Evolutionary conservation across 2,329 filamentous ascomycete genomes (phyloP).

Genomic region (Zelopaecilomyces penicillatus): DNA sequence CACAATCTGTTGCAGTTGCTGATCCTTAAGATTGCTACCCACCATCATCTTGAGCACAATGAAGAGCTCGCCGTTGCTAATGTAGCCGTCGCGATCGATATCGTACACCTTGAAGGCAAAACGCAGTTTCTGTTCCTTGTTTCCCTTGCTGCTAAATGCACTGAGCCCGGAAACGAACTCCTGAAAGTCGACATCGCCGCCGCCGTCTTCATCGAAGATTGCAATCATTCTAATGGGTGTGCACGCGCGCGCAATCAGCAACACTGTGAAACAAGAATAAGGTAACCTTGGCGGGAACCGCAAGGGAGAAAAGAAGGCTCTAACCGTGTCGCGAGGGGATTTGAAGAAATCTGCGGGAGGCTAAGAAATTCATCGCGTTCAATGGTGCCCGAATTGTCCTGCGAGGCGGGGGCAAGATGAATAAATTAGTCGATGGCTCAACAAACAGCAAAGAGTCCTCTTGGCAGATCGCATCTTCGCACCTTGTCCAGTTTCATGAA

Average conservation of each 20-base stretch:
- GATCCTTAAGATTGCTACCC: conserved; percentile 96
- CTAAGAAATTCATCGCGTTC: conserved; percentile 97
- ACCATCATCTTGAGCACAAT: conserved; percentile 99
- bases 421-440: neutral
- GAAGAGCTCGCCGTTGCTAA: conserved; percentile 97
- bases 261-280: neutral
- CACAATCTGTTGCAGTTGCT: conserved; percentile 97
- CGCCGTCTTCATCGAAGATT: conserved; percentile 97
- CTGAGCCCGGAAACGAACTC: conserved; percentile 94
- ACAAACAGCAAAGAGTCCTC: no score
- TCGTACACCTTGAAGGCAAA: conserved; percentile 99
- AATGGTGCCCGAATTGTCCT: conserved; percentile 98
- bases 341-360: conserved; percentile 93
- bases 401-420: neutral
- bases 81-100: conserved; percentile 96
- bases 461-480: conserved; percentile 16
- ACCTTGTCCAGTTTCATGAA: conserved; percentile 99
- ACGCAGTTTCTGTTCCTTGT: conserved; percentile 96
- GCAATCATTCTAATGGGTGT: conserved; percentile 74
- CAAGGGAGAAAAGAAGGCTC: conserved; percentile 9
- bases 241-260: neutral
- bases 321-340: conserved; percentile 89
- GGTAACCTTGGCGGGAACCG: neutral
- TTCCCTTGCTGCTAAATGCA: conserved; percentile 94
- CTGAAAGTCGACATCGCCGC: conserved; percentile 96